phyloP scores from a whole-genome alignment of 2,329 filamentous ascomycete genomes.

The Pezicula radicicola region DNA sequence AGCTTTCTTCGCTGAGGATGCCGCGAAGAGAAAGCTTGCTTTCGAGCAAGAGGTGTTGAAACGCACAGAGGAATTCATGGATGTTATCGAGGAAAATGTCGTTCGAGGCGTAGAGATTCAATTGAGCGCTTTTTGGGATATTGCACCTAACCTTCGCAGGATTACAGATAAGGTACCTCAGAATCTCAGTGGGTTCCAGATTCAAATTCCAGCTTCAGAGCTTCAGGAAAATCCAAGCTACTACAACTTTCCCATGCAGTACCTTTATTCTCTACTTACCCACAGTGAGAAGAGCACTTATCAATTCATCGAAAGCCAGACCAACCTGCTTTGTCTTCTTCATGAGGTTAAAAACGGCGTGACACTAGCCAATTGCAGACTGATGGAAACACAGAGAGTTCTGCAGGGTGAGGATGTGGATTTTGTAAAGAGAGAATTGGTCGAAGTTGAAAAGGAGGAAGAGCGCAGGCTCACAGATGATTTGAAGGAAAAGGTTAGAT shows the following conservation, averaged over 20 bases:
- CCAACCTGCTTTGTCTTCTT: constrained; percentile 81
- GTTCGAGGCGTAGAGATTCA: constrained; percentile 86
- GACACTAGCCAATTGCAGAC: constrained; percentile 63
- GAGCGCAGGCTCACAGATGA: constrained; percentile 74
- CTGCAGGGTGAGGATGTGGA: constrained; percentile 34
- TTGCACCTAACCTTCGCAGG: constrained; percentile 76
- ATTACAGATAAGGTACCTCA: constrained; percentile 77
- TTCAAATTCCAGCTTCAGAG: constrained; percentile 77
- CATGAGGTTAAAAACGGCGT: constrained; percentile 86
- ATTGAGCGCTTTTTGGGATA: constrained; percentile 95
- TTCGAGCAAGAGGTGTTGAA: constrained; percentile 71
- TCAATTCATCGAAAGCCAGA: constrained; percentile 95
- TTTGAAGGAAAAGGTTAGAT: constrained; percentile 86
- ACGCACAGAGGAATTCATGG: constrained; percentile 73
- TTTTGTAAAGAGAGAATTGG: constrained; percentile 37
- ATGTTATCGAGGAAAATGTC: constrained; percentile 80
- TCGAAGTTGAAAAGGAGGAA: constrained; percentile 62
- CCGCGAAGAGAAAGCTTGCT: constrained; percentile 64
- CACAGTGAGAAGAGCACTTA: constrained; percentile 92
- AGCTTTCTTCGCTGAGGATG: constrained; percentile 80
- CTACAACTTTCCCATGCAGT: constrained; percentile 78
- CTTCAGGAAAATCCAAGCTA: constrained; percentile 85
- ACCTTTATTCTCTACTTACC: constrained; percentile 79
- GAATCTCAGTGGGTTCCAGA: constrained; percentile 55
- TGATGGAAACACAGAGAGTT: constrained; percentile 62